phyloP scores from a whole-genome alignment of 768 basidiomycete species.

The Kondoa malvinella region DNA sequence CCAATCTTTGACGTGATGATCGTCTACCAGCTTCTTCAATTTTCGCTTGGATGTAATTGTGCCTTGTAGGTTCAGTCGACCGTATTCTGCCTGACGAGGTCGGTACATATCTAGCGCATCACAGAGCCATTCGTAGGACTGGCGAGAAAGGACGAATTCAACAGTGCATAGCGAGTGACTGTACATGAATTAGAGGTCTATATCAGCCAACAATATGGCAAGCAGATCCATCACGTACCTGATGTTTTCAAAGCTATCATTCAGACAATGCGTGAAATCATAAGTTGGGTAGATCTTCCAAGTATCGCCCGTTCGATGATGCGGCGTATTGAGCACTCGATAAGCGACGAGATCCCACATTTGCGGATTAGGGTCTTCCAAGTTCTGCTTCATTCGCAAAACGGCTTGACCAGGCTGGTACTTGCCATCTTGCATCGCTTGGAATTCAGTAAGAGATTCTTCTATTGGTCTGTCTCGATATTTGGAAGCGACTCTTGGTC shows the following conservation, averaged over 20 bases:
- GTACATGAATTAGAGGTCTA: background rate
- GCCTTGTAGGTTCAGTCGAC: constrained; percentile 77
- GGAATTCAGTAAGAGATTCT: constrained; percentile 75
- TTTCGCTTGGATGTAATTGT: constrained; percentile 96
- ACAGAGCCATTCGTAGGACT: constrained; percentile 98
- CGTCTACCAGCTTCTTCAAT: constrained; percentile 69
- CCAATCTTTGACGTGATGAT: constrained; percentile 75
- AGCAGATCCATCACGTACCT: constrained; percentile 48
- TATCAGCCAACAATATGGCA: background rate
- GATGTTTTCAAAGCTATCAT: constrained; percentile 97
- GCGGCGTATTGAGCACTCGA: constrained; percentile 71
- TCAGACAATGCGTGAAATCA: constrained; percentile 94
- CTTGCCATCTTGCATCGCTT: constrained; percentile 75
- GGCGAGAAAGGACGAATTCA: constrained; percentile 86
- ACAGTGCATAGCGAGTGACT: constrained; percentile 94
- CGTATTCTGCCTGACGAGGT: constrained; percentile 91
- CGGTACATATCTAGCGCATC: constrained; percentile 95
- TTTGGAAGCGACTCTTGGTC: constrained; percentile 62
- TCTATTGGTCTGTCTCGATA: constrained; percentile 71
- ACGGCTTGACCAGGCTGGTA: constrained; percentile 84
- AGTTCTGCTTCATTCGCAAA: constrained; percentile 91
- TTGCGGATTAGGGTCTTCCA: constrained; percentile 80
- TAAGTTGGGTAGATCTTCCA: constrained; percentile 99
- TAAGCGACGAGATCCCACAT: constrained; percentile 99
- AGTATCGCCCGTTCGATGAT: constrained; percentile 78